Percentiles rank a stretch among this genome's conserved stretches.
These are phyloP conservation scores for Penicillium sp. DNA, from an alignment of 2,329 filamentous ascomycete species.

Conservation along the genomic window DNA sequence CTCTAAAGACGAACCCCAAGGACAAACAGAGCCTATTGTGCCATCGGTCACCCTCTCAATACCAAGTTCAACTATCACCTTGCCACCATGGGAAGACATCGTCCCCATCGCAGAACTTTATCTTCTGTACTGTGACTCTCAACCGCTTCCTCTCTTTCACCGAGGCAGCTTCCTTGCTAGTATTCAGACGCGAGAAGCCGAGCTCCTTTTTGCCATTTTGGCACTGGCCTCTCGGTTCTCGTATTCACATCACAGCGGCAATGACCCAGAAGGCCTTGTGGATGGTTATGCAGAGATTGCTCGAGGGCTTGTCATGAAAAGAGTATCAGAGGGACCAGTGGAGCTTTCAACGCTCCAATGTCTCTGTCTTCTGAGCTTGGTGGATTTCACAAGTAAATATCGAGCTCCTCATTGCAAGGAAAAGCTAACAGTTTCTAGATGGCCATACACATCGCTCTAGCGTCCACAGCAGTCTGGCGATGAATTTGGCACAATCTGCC, in stretches of 20 bases:
- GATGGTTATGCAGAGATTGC: conserved; percentile 43
- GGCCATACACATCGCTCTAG: conserved; percentile 50
- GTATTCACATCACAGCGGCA: conserved; percentile 24
- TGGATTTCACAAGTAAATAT: conserved; percentile 45
- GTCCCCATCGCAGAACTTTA: conserved; percentile 46
- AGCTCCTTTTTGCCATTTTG: conserved; percentile 40
- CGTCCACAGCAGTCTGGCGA: conserved; percentile 48
- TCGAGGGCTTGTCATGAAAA: conserved; percentile 41
- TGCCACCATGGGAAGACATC: conserved; percentile 45
- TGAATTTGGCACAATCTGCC: conserved; percentile 49
- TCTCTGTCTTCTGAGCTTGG: conserved; percentile 43
- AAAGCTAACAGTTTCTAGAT: conserved; percentile 31
- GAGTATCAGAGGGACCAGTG: conserved; percentile 41
- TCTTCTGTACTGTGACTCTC: conserved; percentile 52
- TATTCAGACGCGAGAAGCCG: conserved; percentile 41
- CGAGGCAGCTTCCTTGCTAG: conserved; percentile 43
- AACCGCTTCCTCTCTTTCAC: conserved; percentile 53
- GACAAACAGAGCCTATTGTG: conserved; percentile 9
- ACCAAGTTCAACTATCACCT: conserved; percentile 24
- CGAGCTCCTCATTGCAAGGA: background rate
- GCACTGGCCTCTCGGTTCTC: conserved; percentile 49
- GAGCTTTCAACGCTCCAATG: conserved; percentile 48
- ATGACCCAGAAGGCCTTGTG: conserved; percentile 28
- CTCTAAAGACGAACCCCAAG: conserved; percentile 15
- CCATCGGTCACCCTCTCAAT: conserved; percentile 10